Conservation (phyloP, 768 basidiomycete genomes). For the Suillus plorans region DNA sequence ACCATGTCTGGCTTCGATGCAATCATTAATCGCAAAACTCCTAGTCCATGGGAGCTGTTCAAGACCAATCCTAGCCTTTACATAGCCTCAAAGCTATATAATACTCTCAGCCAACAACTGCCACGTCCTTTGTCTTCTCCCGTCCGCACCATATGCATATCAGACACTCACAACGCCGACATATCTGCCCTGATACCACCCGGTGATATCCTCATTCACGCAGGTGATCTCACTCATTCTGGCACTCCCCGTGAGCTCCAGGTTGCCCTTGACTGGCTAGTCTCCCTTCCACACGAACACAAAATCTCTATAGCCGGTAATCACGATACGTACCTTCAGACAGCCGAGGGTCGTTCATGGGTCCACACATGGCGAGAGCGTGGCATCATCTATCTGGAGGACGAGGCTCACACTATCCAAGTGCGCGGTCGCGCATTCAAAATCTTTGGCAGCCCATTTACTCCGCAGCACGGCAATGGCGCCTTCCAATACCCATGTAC, state of each 20-base stretch:
- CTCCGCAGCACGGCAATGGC: too few species aligned
- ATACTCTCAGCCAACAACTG: background rate
- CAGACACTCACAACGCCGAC: slow-evolving; percentile 35
- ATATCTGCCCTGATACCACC: slow-evolving; percentile 27
- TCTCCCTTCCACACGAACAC: slow-evolving; percentile 33
- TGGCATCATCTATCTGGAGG: slow-evolving; percentile 37
- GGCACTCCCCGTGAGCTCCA: slow-evolving; percentile 34
- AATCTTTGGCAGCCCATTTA: slow-evolving; percentile 21
- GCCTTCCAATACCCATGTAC: slow-evolving; percentile 32
- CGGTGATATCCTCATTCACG: slow-evolving; percentile 43
- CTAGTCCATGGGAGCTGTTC: background rate
- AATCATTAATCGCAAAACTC: background rate
- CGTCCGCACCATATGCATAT: background rate
- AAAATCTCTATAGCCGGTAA: slow-evolving; percentile 47
- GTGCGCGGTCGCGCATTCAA: slow-evolving; percentile 31
- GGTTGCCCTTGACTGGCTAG: slow-evolving; percentile 31
- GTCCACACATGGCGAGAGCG: slow-evolving; percentile 18
- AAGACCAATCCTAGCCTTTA: background rate
- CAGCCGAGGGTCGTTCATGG: slow-evolving; percentile 14
- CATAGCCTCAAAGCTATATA: background rate
- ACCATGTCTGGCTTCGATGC: background rate
- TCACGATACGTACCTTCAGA: slow-evolving; percentile 36
- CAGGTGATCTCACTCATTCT: slow-evolving; percentile 40
- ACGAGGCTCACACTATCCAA: slow-evolving; percentile 26
- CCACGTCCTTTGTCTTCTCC: background rate